Conservation (phyloP, 768 basidiomycete species). For the Leccinum uliginosum region DNA sequence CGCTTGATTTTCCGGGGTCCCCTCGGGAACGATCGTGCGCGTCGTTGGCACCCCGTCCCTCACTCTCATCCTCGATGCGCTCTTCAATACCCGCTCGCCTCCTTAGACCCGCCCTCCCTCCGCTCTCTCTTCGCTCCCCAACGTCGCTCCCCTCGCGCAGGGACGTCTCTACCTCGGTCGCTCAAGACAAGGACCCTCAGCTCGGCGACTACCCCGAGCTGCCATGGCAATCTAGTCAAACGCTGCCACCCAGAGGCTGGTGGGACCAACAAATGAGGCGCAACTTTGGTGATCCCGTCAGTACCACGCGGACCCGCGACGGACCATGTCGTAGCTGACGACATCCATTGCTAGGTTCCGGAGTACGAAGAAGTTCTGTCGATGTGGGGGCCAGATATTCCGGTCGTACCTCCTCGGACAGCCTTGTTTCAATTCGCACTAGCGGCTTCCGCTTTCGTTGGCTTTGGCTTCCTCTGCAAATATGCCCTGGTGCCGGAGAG, state of each 20-base stretch:
- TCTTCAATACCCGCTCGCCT: slow-evolving; percentile 9
- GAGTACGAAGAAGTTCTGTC: slow-evolving; percentile 77
- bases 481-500: slow-evolving; percentile 52
- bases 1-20: slow-evolving; percentile 19
- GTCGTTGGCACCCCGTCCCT: slow-evolving; percentile 3
- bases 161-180: slow-evolving; percentile 15
- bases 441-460: slow-evolving; percentile 58
- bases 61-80: slow-evolving; percentile 15
- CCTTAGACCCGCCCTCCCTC: slow-evolving; percentile 9
- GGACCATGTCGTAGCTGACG: slow-evolving; percentile 13
- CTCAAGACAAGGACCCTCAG: slow-evolving; percentile 55
- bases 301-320: slow-evolving; percentile 17
- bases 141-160: slow-evolving; percentile 2
- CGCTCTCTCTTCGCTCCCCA: neutral
- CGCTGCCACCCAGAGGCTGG: slow-evolving; percentile 65
- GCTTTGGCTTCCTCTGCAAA: slow-evolving; percentile 58
- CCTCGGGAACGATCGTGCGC: neutral
- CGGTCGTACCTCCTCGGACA: slow-evolving; percentile 52
- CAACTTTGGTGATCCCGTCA: slow-evolving; percentile 76
- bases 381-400: slow-evolving; percentile 85
- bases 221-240: slow-evolving; percentile 62
- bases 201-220: slow-evolving; percentile 70
- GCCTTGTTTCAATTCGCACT: slow-evolving; percentile 65
- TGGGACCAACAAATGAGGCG: slow-evolving; percentile 71
- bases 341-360: slow-evolving; percentile 50